These are phyloP conservation scores for Botrytis fabae DNA, from an alignment of 2,329 filamentous ascomycete species.

Conservation along the genomic window DNA sequence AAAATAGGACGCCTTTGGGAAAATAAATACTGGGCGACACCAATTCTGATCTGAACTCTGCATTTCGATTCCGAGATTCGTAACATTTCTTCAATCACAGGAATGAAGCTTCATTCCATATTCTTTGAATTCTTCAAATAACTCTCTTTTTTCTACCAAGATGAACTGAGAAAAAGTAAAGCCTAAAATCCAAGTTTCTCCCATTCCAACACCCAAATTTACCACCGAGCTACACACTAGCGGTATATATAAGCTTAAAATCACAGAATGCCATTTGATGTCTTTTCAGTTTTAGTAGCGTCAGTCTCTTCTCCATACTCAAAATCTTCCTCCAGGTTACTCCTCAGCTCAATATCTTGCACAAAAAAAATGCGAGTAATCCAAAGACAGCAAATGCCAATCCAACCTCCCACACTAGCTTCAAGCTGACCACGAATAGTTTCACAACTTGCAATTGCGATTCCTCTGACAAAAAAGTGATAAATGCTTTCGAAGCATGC, in stretches of 20 bases:
- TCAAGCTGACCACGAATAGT: background rate
- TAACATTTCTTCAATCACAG: background rate
- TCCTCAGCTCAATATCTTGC: background rate
- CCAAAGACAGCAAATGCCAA: background rate
- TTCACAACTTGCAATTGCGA: background rate
- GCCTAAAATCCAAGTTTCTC: background rate
- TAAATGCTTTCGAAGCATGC: background rate
- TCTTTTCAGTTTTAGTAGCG: background rate
- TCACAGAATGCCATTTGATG: accelerated
- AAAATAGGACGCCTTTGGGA: background rate
- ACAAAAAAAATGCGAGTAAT: background rate
- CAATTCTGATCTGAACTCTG: background rate
- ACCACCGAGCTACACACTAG: background rate
- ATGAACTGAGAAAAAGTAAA: background rate
- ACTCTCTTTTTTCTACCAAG: accelerated
- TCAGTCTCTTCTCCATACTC: background rate
- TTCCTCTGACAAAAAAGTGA: background rate
- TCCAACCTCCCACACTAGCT: background rate
- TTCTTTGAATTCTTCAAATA: accelerated
- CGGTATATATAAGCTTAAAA: background rate
- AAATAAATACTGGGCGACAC: background rate
- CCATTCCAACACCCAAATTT: background rate
- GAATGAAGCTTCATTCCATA: background rate
- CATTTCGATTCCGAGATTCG: background rate
- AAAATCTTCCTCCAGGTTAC: background rate